phyloP scores from a whole-genome alignment of 768 basidiomycete genomes.

The Tulasnella sp. region DNA sequence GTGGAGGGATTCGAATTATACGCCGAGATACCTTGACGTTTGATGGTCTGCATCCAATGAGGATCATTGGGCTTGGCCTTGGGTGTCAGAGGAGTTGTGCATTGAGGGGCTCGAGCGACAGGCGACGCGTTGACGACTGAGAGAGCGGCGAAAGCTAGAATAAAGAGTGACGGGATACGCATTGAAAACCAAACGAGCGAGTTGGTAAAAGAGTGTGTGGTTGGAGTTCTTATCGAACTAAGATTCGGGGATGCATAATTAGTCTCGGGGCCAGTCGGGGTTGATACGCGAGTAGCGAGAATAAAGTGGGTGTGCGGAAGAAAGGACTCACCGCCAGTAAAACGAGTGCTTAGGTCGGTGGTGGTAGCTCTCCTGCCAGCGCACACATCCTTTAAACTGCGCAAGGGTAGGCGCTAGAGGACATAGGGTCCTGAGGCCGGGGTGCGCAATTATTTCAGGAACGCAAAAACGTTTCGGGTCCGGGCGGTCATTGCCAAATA shows the following conservation, averaged over 20 bases:
- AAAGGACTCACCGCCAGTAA: not conserved
- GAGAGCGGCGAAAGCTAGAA: not conserved
- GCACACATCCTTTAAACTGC: not conserved
- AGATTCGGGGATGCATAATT: not conserved
- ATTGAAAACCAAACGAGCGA: not conserved
- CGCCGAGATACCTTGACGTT: conserved; percentile 59
- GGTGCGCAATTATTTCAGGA: no score
- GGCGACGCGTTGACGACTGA: not conserved
- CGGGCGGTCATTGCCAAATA: no score
- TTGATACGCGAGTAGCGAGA: not conserved
- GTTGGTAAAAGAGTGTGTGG: not conserved
- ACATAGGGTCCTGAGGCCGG: not conserved
- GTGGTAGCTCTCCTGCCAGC: not conserved
- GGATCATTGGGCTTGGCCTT: conserved; percentile 52
- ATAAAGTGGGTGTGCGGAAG: not conserved
- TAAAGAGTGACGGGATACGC: not conserved
- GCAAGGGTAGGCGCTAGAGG: no score
- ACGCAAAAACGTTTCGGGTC: no score
- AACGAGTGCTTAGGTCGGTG: not conserved
- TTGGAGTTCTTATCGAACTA: not conserved
- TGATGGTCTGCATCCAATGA: conserved; percentile 69
- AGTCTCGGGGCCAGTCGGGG: not conserved
- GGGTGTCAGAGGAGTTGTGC: conserved; percentile 43
- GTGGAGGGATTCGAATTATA: conserved; percentile 54
- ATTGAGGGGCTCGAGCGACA: conserved; percentile 44